Evolutionary conservation across 75 land plant species (phyloP), one percentile per base, ranked within the genome.

Genomic region (Ceratopteris richardii): DNA sequence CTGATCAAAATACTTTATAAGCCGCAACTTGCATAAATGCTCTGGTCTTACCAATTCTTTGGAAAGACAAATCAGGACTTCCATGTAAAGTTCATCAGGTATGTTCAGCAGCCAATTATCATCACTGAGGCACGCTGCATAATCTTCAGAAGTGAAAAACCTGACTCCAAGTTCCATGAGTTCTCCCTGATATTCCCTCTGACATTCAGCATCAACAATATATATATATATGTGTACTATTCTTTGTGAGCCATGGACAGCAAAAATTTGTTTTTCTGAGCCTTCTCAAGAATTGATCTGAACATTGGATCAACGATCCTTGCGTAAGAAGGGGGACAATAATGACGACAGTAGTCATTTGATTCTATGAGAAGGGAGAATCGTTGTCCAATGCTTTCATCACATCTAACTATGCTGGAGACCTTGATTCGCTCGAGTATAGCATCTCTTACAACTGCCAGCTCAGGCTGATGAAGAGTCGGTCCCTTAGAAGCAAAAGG

Each of bases 131-230:
- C 68, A 80, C 60, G 51, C 57, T 1, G 52, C 43, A 55, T 80
- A 80, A 76, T 76, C 77, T 0, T 65, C 53, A 0, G 10, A 0
- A n/a, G 54, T 33, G 9, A 81, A 76, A 56, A n/a, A 51, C 10
- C 54, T 23, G 27, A 84, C 78, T 0, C 69, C 81, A 37, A 84
- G 36, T 27, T 61, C 74, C 5, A 50, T n/a, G 33, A 84, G 64
- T 20, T 63, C 29, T 1, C 27, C 1, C 44, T 57, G 58, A 52
- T 68, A 67, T 13, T 64, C 53, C 0, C 13, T 22, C 0, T 28
- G 33, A 22, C 68, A 71, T 25, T 60, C 54, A 54, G 60, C 66
- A 44, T 44, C 56, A 29, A 81, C 30, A 1, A 83, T 58, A 31
- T 74, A 70, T n/a, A 19, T 33, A 10, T 76, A n/a, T n/a, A n/a